Evolutionary conservation across 768 basidiomycete genomes (phyloP).

Genomic region (Trametes meyenii): DNA sequence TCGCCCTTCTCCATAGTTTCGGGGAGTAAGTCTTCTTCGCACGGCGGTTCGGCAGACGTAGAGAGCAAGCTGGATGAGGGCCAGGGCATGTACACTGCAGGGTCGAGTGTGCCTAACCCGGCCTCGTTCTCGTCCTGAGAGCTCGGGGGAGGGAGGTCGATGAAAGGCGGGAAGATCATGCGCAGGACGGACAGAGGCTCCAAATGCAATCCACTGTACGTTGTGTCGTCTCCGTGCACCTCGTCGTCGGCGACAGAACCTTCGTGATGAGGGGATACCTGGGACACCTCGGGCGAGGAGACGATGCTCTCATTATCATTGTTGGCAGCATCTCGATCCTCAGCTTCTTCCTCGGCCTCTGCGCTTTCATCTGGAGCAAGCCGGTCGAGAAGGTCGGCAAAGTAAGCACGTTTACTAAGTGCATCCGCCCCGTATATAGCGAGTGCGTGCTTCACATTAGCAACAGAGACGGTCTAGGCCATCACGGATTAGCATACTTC

Average conservation of each 20-base stretch:
- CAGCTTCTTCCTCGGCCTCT: constrained; percentile 12
- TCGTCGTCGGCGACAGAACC: constrained; percentile 19
- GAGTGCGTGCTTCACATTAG: constrained; percentile 52
- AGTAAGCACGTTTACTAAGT: constrained; percentile 44
- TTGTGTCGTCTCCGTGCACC: constrained; percentile 7
- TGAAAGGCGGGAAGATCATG: constrained; percentile 40
- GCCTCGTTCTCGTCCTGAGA: not conserved
- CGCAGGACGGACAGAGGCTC: constrained; percentile 32
- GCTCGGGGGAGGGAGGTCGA: constrained; percentile 34
- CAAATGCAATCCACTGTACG: not conserved
- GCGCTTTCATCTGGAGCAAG: constrained; percentile 12
- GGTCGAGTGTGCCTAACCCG: constrained; percentile 7
- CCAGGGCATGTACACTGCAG: constrained; percentile 28
- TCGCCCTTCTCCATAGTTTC: constrained; percentile 41
- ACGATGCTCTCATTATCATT: not conserved
- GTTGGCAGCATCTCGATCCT: constrained; percentile 18
- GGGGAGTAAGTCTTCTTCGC: constrained; percentile 34
- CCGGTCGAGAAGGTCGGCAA: constrained; percentile 37
- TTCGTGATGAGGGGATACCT: not conserved
- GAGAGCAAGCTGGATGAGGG: constrained; percentile 8
- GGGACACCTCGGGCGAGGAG: not conserved
- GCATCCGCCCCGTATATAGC: constrained; percentile 46
- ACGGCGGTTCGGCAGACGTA: constrained; percentile 15
- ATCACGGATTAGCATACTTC: not conserved
- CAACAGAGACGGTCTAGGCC: constrained; percentile 40